These are phyloP conservation scores for Lentinus tigrinus DNA, from an alignment of 768 basidiomycete species.

Conservation along the genomic window DNA sequence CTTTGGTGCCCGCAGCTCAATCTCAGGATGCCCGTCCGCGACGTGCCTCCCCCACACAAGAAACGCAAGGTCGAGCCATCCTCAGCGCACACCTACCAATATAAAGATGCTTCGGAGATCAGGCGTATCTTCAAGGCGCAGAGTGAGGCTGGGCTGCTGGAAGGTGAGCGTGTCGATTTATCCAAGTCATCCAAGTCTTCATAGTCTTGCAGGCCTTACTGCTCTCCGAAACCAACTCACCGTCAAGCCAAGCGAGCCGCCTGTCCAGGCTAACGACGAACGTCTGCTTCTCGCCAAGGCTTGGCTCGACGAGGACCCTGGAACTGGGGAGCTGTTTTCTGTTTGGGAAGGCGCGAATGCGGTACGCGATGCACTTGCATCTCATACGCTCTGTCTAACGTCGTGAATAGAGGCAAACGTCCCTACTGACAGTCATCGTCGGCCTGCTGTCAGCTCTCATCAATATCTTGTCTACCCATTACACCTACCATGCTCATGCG, in stretches of 20 bases:
- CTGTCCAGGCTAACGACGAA: slow-evolving; percentile 53
- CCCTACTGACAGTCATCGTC: slow-evolving; percentile 43
- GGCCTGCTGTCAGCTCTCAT: slow-evolving; percentile 61
- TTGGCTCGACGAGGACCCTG: slow-evolving; percentile 61
- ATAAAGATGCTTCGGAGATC: slow-evolving; percentile 13
- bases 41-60: background rate
- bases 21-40: background rate
- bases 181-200: background rate
- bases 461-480: slow-evolving; percentile 63
- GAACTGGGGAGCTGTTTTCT: slow-evolving; percentile 58
- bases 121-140: slow-evolving; percentile 11
- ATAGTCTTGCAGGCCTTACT: slow-evolving; percentile 38
- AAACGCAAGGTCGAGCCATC: slow-evolving; percentile 10
- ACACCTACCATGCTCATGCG: slow-evolving; percentile 63
- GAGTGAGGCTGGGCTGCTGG: slow-evolving; percentile 16
- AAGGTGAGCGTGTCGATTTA: slow-evolving; percentile 5
- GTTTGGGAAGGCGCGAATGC: slow-evolving; percentile 57
- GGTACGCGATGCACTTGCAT: slow-evolving; percentile 35
- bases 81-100: slow-evolving; percentile 6
- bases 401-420: slow-evolving; percentile 40
- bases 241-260: slow-evolving; percentile 45
- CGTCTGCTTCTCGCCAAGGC: slow-evolving; percentile 56
- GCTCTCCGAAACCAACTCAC: slow-evolving; percentile 65
- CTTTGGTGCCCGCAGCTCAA: background rate
- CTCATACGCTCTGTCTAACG: background rate